Conservation (phyloP, 129 eudicot species). For the Sambucus nigra region DNA sequence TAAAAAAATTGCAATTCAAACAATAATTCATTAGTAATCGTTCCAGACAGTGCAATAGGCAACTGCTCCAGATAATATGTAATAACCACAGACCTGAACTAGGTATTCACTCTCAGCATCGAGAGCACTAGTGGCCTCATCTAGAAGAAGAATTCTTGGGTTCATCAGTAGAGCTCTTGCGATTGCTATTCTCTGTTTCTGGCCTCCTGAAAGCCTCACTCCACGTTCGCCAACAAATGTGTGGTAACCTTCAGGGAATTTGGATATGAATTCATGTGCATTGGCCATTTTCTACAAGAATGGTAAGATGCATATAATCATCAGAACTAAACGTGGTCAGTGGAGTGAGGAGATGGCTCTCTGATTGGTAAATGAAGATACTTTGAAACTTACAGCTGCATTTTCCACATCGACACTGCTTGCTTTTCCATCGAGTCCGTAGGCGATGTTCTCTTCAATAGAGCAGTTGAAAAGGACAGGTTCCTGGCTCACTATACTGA, state of each 20-base stretch:
- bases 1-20: too few relatives aligned
- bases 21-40: too few relatives aligned
- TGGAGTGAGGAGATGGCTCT: neutral
- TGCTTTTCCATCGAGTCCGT: constrained; percentile 78
- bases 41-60: too few relatives aligned
- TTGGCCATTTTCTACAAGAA: constrained; percentile 83
- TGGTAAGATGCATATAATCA: neutral
- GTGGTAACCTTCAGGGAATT: constrained; percentile 76
- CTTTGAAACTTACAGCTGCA: constrained; percentile 67
- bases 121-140: constrained; percentile 88
- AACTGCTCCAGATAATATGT: too few relatives aligned
- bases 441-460: constrained; percentile 94
- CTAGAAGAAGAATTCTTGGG: constrained; percentile 72
- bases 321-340: neutral
- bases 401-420: constrained; percentile 67
- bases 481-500: constrained; percentile 95
- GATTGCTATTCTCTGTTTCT: constrained; percentile 86
- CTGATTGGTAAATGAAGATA: neutral
- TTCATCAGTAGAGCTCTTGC: constrained; percentile 85
- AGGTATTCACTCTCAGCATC: constrained; percentile 95
- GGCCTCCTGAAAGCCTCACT: constrained; percentile 91
- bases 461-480: constrained; percentile 92
- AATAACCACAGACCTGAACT: constrained; percentile 71
- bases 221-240: constrained; percentile 93
- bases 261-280: constrained; percentile 75